A percentile compares a stretch with the other conserved stretches of the same genome.
phyloP scores from a whole-genome alignment of 169 alveolate genomes.

The Perkinsus olseni region DNA sequence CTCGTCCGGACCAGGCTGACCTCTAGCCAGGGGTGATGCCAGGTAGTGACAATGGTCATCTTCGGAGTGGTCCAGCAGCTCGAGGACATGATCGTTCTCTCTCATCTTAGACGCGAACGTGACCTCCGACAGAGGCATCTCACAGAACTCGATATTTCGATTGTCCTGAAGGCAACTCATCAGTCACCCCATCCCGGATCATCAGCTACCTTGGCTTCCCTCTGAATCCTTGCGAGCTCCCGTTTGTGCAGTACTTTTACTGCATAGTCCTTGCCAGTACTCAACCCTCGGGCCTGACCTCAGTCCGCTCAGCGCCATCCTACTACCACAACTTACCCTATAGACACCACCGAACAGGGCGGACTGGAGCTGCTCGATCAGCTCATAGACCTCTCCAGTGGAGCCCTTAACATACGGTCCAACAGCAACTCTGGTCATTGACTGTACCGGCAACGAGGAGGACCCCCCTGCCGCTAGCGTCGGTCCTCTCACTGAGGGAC shows the following conservation, averaged over 20 bases:
- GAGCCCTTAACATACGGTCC: background rate
- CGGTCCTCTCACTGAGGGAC: background rate
- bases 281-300: background rate
- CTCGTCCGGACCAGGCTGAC: background rate
- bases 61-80: slow-evolving; percentile 9
- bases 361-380: background rate
- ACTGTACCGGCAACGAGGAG: background rate
- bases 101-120: background rate
- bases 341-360: slow-evolving; percentile 13
- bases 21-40: background rate
- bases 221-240: background rate
- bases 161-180: background rate
- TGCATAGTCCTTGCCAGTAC: background rate
- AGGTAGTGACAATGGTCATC: slow-evolving; percentile 10
- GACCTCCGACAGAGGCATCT: slow-evolving; percentile 8
- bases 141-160: slow-evolving; percentile 6
- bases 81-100: background rate
- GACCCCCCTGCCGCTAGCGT: background rate
- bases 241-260: slow-evolving; percentile 12
- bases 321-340: background rate
- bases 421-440: background rate
- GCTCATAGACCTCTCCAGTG: background rate
- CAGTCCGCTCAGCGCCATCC: background rate
- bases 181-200: no score
- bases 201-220: background rate